A percentile compares a stretch with the other conserved stretches of the same genome.
Evolutionary conservation across 176 grass and related monocot species (phyloP).

Genomic region (Echinochloa phyllopogon): DNA sequence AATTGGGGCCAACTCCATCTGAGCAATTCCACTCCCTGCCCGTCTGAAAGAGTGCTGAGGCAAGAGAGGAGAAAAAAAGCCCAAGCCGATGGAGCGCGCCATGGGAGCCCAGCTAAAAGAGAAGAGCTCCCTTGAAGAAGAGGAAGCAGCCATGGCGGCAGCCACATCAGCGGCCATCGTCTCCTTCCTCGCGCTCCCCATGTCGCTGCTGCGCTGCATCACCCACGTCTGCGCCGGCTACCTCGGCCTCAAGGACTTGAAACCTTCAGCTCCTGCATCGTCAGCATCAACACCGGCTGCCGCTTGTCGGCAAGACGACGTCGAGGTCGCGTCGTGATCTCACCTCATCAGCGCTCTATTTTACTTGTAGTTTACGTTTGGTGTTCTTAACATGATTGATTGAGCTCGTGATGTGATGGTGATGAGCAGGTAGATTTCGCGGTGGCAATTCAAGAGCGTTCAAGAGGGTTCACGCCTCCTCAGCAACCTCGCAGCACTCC

Average conservation of each 20-base stretch:
- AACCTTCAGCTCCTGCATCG: neutral
- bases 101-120: neutral
- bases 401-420: neutral
- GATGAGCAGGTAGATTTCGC: neutral
- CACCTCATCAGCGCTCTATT: no score
- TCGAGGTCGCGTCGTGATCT: no score
- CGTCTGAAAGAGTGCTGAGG: no score
- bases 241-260: neutral
- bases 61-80: no score
- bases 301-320: neutral
- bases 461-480: neutral
- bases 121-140: neutral
- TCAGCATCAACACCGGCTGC: neutral
- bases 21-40: no score
- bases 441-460: neutral
- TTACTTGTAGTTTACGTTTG: neutral
- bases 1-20: no score
- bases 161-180: neutral
- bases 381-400: no score
- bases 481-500: neutral
- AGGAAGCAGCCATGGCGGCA: neutral
- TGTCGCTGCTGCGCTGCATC: neutral
- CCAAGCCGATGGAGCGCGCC: no score
- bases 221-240: conserved; percentile 5
- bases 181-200: neutral